Evolutionary conservation across 257 asterid species (phyloP), one percentile per base, ranked within the genome.

Genomic region (Solanum corneliomulleri): DNA sequence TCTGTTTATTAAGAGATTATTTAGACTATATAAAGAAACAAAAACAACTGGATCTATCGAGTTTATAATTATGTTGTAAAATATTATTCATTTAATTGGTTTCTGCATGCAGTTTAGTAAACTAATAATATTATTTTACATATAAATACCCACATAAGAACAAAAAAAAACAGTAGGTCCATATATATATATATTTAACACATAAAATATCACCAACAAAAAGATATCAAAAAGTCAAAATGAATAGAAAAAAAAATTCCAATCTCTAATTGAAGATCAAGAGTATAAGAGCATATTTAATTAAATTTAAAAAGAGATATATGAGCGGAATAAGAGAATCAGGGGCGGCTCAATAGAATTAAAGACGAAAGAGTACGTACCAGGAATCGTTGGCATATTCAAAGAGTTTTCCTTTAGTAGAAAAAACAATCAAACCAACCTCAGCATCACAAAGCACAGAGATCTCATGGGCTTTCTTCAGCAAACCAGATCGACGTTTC

Each of bases 361-460:
- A 80, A 29, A 5, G 23, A 82, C 3, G n/a, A 9, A 49, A 5
- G 5, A 74, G 2, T 6, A 86, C 80, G 44, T 88, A 95, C 98
- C 98, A 90, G 12, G 98, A 93, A 92, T 94, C 94, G 21, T 97
- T 89, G 23, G 98, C 94, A 76, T 94, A 95, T 85, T 95, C 91
- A 58, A 90, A 92, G 85, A 95, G 93, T 85, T 95, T 95, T 6
- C 98, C 98, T 86, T 94, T 95, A 18, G 94, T 91, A 0, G 98
- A 95, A 37, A 95, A 95, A 35, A 95, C 95, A 39, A 95, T 95
- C 89, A 95, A 84, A 3, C 94, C 98, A 6, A 95, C 96, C 52
- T 95, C 97, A 2, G 98, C 98, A 85, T 95, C 98, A 84, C 98
- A 95, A 31, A 95, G 96, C 23, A 95, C 94, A 14, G 98, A 95